Conservation (phyloP, 805 yeast genomes). For the Saturnispora sekii region DNA sequence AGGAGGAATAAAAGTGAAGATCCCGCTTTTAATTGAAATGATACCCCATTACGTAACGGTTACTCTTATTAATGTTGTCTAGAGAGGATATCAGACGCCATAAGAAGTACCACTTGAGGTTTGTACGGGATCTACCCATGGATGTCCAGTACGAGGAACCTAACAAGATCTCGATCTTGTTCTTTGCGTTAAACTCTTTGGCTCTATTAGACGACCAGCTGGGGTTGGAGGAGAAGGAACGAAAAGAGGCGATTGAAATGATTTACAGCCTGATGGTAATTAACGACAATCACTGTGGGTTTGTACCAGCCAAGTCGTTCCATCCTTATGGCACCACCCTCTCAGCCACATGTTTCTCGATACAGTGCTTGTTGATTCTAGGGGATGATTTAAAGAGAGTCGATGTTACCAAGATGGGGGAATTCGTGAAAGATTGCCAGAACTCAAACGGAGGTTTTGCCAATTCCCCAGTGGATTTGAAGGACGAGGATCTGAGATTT, state of each 20-base stretch:
- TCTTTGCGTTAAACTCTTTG: slow-evolving; percentile 59
- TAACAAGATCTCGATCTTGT: slow-evolving; percentile 58
- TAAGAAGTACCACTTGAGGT: slow-evolving; percentile 22
- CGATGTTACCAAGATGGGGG: slow-evolving; percentile 35
- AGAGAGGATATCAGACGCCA: slow-evolving; percentile 19
- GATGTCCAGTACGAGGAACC: slow-evolving; percentile 58
- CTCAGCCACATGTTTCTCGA: slow-evolving; percentile 67
- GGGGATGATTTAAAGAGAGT: slow-evolving; percentile 33
- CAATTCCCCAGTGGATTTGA: slow-evolving; percentile 26
- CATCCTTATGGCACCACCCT: not conserved
- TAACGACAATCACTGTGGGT: slow-evolving; percentile 32
- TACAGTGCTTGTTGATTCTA: slow-evolving; percentile 46
- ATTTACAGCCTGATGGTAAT: slow-evolving; percentile 40
- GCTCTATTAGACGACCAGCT: slow-evolving; percentile 29
- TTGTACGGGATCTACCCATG: slow-evolving; percentile 29
- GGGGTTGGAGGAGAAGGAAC: not conserved
- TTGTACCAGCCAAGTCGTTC: slow-evolving; percentile 21
- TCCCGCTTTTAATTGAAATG: too few species aligned
- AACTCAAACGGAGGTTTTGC: slow-evolving; percentile 48
- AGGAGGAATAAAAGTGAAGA: too few species aligned
- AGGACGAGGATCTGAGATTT: slow-evolving; percentile 61
- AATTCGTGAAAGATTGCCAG: slow-evolving; percentile 55
- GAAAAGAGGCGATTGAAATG: slow-evolving; percentile 27
- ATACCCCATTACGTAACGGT: too few species aligned
- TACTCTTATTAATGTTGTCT: not conserved